Base-by-base conservation (phyloP, 176 grass and related monocot genomes). In the Zea luxurians region DNA sequence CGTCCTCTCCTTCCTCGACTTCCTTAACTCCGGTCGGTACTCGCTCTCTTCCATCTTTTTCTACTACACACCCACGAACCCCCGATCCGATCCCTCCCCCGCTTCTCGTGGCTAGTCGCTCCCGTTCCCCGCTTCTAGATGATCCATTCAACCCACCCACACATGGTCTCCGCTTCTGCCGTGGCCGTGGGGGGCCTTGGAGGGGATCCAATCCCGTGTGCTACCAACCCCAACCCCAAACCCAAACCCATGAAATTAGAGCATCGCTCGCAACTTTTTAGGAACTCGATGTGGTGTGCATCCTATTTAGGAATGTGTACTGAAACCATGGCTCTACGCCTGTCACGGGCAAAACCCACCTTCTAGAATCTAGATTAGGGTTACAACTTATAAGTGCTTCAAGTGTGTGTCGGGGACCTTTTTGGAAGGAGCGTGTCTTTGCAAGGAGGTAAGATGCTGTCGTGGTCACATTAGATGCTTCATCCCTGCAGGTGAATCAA, bases 1-100 rank as follows among this genome's bases (percentile, higher is more conserved):
- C 93, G 84, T 92, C 27, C 78, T 80, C 84, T 76, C 93, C 41
- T 96, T 96, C 89, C 44, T 96, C 57, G 89, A 92, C 71, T 96
- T 96, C 76, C 89, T 96, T 61, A 85, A 75, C 68, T 96, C 93
- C 17, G 93, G 93, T 96, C 48, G 17, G 84, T 91, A n/a, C 10
- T 17, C 37, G 4, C 20, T 11, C 37, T 40, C 2, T 8, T 8
- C 46, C 16, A 7, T 6, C 61, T 62, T 8, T 11, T 41, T 46
- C 66, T 11, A 8, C 48, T 73, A 48, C 9, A 11, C 48, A 37
- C 34, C 43, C 37, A 8, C 41, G 40, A 10, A 37, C 20, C 37
- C 13, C 40, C 2, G 2, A 20, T 48, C 10, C 59, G 2, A 38
- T 76, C 45, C 36, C 54, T 6, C 74, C 35, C 48, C 83, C 20